Conservation (phyloP, 2,329 filamentous ascomycete genomes). For the Byssochlamys sp. region DNA sequence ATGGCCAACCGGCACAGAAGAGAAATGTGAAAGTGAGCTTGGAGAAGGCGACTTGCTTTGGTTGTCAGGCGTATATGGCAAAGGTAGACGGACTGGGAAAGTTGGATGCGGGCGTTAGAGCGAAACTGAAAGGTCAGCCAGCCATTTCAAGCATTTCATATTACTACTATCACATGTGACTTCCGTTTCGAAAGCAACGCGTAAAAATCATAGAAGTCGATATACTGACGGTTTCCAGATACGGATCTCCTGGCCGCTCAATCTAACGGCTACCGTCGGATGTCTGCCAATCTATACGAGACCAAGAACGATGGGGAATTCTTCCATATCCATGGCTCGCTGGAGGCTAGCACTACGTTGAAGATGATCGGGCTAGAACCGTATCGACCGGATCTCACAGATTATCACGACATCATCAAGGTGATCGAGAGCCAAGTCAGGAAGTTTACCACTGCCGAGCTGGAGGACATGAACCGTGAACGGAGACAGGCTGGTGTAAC, state of each 20-base stretch:
- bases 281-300: conserved; percentile 63
- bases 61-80: conserved; percentile 34
- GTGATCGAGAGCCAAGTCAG: conserved; percentile 52
- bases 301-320: conserved; percentile 58
- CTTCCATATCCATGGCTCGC: conserved; percentile 66
- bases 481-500: conserved; percentile 52
- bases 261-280: conserved; percentile 59
- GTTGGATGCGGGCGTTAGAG: conserved; percentile 27
- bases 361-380: conserved; percentile 60
- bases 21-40: conserved; percentile 27
- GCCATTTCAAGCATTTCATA: conserved; percentile 2
- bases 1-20: conserved; percentile 32
- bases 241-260: conserved; percentile 64
- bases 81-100: conserved; percentile 32
- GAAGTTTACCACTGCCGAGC: conserved; percentile 44
- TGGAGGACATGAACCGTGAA: conserved; percentile 50
- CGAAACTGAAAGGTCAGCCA: conserved; percentile 28
- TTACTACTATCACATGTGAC: not conserved
- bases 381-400: conserved; percentile 50
- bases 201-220: not conserved
- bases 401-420: conserved; percentile 50
- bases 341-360: conserved; percentile 60
- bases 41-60: conserved; percentile 32
- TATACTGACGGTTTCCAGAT: conserved; percentile 39
- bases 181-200: not conserved